phyloP scores from a whole-genome alignment of 2,329 filamentous ascomycete species.

The Hypocrella siamensis region DNA sequence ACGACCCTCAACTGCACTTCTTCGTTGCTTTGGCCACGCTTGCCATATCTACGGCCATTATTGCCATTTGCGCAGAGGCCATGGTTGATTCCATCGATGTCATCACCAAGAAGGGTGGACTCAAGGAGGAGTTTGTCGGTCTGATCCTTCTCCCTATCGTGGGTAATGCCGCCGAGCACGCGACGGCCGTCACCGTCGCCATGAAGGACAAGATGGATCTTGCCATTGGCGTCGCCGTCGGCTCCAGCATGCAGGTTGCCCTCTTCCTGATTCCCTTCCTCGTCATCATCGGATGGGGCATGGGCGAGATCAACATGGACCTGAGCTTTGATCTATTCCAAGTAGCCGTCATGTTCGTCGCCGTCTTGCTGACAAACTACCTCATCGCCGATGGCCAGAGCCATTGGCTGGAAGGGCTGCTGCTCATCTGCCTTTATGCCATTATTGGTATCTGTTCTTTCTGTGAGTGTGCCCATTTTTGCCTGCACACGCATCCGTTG shows the following conservation, averaged over 20 bases:
- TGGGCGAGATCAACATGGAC: constrained; percentile 57
- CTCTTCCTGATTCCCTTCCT: constrained; percentile 65
- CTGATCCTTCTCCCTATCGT: constrained; percentile 70
- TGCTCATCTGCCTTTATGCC: constrained; percentile 62
- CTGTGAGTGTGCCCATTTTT: constrained; percentile 28
- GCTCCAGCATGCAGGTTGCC: constrained; percentile 67
- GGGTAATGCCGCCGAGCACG: constrained; percentile 72
- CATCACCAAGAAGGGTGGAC: constrained; percentile 41
- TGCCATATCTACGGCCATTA: constrained; percentile 56
- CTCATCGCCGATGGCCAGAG: constrained; percentile 70
- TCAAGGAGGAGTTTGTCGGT: constrained; percentile 63
- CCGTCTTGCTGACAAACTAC: constrained; percentile 75
- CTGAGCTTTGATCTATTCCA: constrained; percentile 82
- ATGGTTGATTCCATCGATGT: constrained; percentile 59
- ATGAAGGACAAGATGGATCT: constrained; percentile 78
- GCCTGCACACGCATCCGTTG: neutral
- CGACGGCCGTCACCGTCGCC: constrained; percentile 65
- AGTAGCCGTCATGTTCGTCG: constrained; percentile 70
- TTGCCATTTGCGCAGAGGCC: constrained; percentile 70
- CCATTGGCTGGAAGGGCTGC: constrained; percentile 65
- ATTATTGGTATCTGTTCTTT: constrained; percentile 60
- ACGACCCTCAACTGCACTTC: constrained; percentile 60
- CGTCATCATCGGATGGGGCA: constrained; percentile 64
- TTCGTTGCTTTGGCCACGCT: constrained; percentile 59
- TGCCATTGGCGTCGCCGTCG: constrained; percentile 65